Evolutionary conservation across 345 rosid species (phyloP).

Genomic region (Eutrema yunnanense): DNA sequence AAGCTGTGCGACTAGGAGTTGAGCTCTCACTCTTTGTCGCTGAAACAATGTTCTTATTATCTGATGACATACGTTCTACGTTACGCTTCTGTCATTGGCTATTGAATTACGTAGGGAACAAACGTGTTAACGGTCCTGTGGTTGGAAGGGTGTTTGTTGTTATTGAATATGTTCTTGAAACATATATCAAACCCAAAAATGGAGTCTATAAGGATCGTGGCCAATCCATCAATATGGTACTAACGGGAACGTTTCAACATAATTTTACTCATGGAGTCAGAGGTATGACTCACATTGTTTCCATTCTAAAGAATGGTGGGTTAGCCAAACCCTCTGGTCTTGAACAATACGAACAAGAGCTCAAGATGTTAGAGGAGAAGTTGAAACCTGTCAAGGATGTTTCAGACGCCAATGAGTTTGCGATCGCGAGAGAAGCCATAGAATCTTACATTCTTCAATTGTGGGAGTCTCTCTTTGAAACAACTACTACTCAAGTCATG

Average conservation of each 20-base stretch:
- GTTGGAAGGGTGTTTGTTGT: not conserved
- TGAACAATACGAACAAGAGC: not conserved
- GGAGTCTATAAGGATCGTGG: no score
- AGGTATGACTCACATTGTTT: no score
- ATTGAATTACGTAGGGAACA: not conserved
- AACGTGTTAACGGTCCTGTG: not conserved
- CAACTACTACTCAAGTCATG: not conserved
- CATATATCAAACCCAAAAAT: not conserved
- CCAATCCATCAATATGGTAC: no score
- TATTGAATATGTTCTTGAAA: not conserved
- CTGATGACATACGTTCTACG: not conserved
- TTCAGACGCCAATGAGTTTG: not conserved
- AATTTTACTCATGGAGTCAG: no score
- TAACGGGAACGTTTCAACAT: no score
- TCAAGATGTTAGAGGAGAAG: not conserved
- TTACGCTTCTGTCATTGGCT: not conserved
- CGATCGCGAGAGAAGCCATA: not conserved
- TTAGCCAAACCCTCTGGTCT: not conserved
- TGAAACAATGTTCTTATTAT: not conserved
- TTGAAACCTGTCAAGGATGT: not conserved
- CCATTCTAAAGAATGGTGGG: no score
- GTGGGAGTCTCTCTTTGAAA: not conserved
- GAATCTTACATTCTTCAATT: not conserved
- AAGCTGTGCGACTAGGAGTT: not conserved
- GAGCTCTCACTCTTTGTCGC: not conserved